These are phyloP conservation scores for Carex kokanica DNA, from an alignment of 176 grass and related monocot species.

Conservation along the genomic window DNA sequence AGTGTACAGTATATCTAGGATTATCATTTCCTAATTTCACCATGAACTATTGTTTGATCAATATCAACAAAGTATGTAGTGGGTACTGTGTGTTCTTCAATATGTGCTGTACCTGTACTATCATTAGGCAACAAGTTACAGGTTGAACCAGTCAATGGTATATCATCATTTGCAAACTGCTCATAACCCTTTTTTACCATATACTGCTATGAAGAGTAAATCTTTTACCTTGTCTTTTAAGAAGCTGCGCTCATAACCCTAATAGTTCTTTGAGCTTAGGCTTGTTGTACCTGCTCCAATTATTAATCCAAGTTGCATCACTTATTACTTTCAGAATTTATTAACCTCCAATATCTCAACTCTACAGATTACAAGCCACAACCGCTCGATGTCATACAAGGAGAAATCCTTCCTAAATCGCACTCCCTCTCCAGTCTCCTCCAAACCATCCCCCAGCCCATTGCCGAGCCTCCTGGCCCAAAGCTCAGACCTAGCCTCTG, in stretches of 20 bases:
- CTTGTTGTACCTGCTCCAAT: background rate
- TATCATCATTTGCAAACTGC: background rate
- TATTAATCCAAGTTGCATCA: background rate
- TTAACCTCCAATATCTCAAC: conserved; percentile 19
- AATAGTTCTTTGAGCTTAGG: background rate
- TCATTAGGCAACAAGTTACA: background rate
- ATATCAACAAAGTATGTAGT: background rate
- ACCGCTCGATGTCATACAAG: conserved; percentile 13
- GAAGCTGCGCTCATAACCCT: background rate
- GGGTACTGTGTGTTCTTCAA: background rate
- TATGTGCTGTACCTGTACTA: background rate
- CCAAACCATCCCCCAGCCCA: background rate
- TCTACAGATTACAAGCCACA: background rate
- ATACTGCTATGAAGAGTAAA: background rate
- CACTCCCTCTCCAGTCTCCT: background rate
- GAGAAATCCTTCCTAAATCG: background rate
- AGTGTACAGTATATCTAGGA: background rate
- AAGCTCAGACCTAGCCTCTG: background rate
- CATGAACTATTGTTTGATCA: background rate
- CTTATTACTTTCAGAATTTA: conserved; percentile 6
- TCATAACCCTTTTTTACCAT: background rate
- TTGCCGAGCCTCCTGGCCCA: background rate
- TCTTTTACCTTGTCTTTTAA: background rate
- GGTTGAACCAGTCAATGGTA: background rate
- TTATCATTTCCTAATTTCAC: background rate